Evolutionary conservation across 2,329 filamentous ascomycete species (phyloP).

Genomic region (Leptographium radiaticola): DNA sequence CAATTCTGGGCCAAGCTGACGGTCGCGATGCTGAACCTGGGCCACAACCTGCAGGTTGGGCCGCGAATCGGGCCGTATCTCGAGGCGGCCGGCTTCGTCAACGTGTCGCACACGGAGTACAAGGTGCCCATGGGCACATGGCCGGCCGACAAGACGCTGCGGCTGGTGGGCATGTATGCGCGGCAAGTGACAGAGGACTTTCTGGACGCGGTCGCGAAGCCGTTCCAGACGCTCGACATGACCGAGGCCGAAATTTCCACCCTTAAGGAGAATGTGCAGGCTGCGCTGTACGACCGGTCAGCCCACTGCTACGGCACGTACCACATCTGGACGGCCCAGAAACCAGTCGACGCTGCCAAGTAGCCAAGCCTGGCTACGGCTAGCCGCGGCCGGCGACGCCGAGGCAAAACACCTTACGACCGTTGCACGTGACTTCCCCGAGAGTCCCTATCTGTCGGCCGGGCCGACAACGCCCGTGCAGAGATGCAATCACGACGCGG

Average conservation of each 20-base stretch:
- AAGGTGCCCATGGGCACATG: conserved; percentile 31
- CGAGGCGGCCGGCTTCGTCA: conserved; percentile 26
- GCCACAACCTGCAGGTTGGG: conserved; percentile 19
- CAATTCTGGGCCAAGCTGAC: conserved; percentile 15
- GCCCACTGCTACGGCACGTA: conserved; percentile 5
- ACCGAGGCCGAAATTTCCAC: conserved; percentile 40
- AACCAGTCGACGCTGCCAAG: conserved; percentile 1
- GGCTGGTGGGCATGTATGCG: conserved; percentile 23
- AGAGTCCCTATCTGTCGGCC: no score
- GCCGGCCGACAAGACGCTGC: conserved; percentile 27
- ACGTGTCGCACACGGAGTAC: conserved; percentile 23
- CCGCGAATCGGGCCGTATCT: conserved; percentile 20
- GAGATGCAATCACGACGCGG: no score
- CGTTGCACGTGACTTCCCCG: no score
- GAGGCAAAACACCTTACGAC: no score
- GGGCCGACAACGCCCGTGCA: no score
- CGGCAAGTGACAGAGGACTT: conserved; percentile 15
- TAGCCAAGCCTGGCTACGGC: no score
- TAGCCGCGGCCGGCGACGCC: no score
- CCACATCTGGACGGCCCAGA: conserved; percentile 11
- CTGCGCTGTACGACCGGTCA: conserved; percentile 22
- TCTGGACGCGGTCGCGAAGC: conserved; percentile 10
- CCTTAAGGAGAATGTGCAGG: conserved; percentile 11
- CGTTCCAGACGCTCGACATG: conserved; percentile 10
- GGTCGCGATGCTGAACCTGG: conserved; percentile 19